Evolutionary conservation across 176 grass and related monocot genomes (phyloP).

Genomic region (Cenchrus americanus): DNA sequence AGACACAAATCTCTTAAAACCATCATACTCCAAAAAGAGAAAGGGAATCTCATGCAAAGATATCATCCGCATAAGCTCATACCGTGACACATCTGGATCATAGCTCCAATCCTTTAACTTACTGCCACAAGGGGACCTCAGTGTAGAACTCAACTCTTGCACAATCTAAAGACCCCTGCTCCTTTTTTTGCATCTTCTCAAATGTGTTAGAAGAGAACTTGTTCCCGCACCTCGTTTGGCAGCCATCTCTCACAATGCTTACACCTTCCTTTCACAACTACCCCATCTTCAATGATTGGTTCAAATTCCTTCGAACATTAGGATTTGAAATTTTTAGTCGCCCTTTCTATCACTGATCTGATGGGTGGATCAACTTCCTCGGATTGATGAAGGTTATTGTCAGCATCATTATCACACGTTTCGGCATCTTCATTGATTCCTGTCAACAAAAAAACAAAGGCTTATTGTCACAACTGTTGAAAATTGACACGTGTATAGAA

Average conservation of each 20-base stretch:
- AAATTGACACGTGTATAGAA: background rate
- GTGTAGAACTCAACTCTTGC: background rate
- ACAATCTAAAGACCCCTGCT: background rate
- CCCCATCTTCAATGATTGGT: background rate
- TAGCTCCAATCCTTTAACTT: background rate
- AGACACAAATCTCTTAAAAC: background rate
- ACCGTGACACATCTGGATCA: background rate
- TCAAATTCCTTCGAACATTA: background rate
- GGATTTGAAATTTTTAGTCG: background rate
- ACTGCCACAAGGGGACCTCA: background rate
- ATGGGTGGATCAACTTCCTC: background rate
- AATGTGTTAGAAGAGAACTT: conserved; percentile 13
- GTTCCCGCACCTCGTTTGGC: background rate
- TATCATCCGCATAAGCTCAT: background rate
- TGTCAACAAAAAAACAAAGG: too few relatives aligned
- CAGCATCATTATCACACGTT: background rate
- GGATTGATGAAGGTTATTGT: too few relatives aligned
- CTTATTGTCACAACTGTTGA: too few relatives aligned
- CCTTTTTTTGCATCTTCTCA: background rate
- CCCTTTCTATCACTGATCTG: background rate
- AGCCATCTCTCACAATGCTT: conserved; percentile 13
- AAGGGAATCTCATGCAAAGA: background rate
- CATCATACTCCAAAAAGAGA: background rate
- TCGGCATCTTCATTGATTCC: background rate
- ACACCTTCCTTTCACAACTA: background rate